Conservation (phyloP, 768 basidiomycete species). For the Galerina sulciceps region DNA sequence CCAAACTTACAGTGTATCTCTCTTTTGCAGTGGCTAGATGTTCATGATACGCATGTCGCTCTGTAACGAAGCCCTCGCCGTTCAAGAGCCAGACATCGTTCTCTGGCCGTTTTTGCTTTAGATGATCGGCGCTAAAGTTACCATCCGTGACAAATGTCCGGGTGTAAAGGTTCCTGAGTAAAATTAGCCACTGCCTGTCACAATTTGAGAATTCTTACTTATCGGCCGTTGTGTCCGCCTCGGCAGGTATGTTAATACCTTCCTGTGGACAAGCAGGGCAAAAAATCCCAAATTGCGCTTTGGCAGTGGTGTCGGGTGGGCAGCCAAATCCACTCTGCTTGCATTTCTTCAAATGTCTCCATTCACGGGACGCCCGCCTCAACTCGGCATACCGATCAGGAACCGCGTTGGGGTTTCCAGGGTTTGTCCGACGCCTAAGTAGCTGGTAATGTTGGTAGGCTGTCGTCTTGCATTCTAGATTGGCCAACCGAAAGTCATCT, state of each 20-base stretch:
- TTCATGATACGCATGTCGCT: background rate
- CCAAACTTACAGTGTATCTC: constrained; percentile 2
- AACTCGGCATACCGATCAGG: too few species aligned
- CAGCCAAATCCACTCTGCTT: too few species aligned
- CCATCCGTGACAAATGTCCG: constrained; percentile 20
- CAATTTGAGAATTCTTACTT: too few species aligned
- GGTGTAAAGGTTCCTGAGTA: constrained; percentile 8
- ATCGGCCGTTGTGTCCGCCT: too few species aligned
- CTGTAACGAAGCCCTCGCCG: constrained; percentile 19
- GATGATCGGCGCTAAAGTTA: constrained; percentile 17
- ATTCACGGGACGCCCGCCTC: too few species aligned
- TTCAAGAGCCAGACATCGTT: constrained; percentile 11
- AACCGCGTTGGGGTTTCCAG: too few species aligned
- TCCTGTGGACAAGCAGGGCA: constrained; percentile 23
- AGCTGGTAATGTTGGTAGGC: constrained; percentile 12
- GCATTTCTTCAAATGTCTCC: too few species aligned
- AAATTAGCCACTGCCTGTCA: too few species aligned
- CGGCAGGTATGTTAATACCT: constrained; percentile 13
- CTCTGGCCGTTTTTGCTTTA: background rate
- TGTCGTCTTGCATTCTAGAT: constrained; percentile 14
- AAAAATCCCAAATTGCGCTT: constrained; percentile 13
- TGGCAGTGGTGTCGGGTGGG: background rate
- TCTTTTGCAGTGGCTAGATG: constrained; percentile 3
- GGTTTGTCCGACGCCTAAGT: constrained; percentile 7
- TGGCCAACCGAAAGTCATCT: constrained; percentile 5